phyloP scores from a whole-genome alignment of 129 eudicot species.

The Escallonia rubra region DNA sequence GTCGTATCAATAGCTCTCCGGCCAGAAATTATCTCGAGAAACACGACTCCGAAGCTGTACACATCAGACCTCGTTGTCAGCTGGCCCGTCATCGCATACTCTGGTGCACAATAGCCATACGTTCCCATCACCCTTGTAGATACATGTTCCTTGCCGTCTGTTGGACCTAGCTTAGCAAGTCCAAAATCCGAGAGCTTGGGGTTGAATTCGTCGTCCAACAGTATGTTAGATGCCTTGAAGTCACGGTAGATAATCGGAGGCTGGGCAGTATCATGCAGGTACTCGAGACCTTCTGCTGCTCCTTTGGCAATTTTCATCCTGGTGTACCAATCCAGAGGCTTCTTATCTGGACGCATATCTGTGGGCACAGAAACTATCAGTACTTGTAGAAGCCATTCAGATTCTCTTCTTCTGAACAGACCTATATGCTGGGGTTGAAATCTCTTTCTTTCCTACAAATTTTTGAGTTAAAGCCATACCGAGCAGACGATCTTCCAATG shows the following conservation, averaged over 20 bases:
- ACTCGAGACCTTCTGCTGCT: slow-evolving; percentile 71
- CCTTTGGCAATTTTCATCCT: slow-evolving; percentile 72
- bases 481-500: slow-evolving; percentile 74
- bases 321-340: slow-evolving; percentile 56
- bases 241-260: slow-evolving; percentile 72
- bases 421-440: too few species aligned
- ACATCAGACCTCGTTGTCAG: slow-evolving; percentile 65
- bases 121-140: slow-evolving; percentile 83
- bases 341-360: slow-evolving; percentile 35
- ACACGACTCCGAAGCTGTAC: slow-evolving; percentile 77
- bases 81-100: slow-evolving; percentile 61
- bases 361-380: slow-evolving; percentile 12
- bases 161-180: slow-evolving; percentile 52
- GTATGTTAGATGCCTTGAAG: slow-evolving; percentile 62
- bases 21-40: slow-evolving; percentile 70
- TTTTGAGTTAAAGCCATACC: slow-evolving; percentile 32
- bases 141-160: slow-evolving; percentile 48
- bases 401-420: too few species aligned
- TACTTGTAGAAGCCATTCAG: neutral
- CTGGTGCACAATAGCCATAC: slow-evolving; percentile 72
- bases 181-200: slow-evolving; percentile 81
- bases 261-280: slow-evolving; percentile 53
- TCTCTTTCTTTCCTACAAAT: too few species aligned
- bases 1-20: slow-evolving; percentile 60
- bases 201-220: slow-evolving; percentile 44